Evolutionary conservation across 202 grass and related monocot species (phyloP), one percentile per base, ranked within the genome.

Genomic region (Zoysia matrella): DNA sequence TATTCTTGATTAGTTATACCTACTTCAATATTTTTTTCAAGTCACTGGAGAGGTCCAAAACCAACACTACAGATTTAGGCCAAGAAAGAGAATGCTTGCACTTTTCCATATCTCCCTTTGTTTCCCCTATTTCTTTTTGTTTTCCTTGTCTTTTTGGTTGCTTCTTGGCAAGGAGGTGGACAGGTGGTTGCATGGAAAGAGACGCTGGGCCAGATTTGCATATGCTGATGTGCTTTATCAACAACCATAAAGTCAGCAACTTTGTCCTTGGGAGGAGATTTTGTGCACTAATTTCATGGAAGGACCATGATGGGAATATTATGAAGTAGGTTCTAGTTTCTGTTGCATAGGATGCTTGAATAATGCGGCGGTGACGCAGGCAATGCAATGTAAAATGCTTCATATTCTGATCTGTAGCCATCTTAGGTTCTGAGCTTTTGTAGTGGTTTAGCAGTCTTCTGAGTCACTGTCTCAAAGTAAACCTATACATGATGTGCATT

Each of bases 151-250:
- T 45, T 85, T 85, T 77, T 82, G 64, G 88, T 86, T 86, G 83
- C 74, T 74, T 79, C 53, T 62, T 82, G 74, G 68, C 82, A 49
- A 54, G 58, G 67, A 74, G 73, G 83, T 89, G 53, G 13, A 56
- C 13, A 56, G 56, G 56, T 58, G 80, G 88, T 74, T 90, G 83
- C 88, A 82, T 86, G 83, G 83, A 86, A 82, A 89, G 74, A 30
- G 83, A 86, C 30, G 30, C 30, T 36, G 30, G 30, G 30, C 30
- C 30, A 36, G 30, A 36, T 36, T 36, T 36, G 30, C 74, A 36
- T 72, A 52, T 68, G 73, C 74, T 78, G 64, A 86, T 77, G 47
- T 64, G 78, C 62, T 86, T 53, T 36, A 75, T 68, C 78, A 73
- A 76, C 83, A 69, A 74, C 74, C 53, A 78, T 55, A 65, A 83